Evolutionary conservation across 1,139 yeast species (phyloP).

Genomic region (Taiozyma sp.): DNA sequence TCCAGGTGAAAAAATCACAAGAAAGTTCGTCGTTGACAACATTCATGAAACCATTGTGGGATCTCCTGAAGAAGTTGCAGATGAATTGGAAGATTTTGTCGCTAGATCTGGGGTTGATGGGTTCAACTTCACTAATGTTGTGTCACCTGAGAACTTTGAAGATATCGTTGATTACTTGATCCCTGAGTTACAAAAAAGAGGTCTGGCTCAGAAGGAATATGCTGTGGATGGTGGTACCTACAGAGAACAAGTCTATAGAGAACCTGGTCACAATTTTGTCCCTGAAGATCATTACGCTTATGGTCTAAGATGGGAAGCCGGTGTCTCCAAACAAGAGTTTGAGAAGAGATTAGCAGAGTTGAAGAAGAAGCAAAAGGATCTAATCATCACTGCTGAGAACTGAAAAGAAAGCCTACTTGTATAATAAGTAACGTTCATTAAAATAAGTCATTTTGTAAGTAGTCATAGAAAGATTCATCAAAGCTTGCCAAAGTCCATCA

Average conservation of each 20-base stretch:
- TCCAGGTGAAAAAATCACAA: constrained; percentile 13
- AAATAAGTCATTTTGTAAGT: neutral
- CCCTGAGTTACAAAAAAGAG: constrained; percentile 31
- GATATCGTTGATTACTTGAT: constrained; percentile 29
- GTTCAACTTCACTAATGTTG: constrained; percentile 27
- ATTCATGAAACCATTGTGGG: constrained; percentile 5
- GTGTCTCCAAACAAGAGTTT: constrained; percentile 10
- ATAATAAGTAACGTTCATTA: neutral
- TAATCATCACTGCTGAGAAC: constrained; percentile 6
- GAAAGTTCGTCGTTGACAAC: constrained; percentile 5
- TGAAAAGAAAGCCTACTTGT: neutral
- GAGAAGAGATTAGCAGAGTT: constrained; percentile 3
- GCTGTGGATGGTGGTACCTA: constrained; percentile 22
- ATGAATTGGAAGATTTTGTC: constrained; percentile 29
- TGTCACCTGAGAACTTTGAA: constrained; percentile 30
- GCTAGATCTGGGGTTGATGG: constrained; percentile 32
- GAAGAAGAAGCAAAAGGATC: constrained; percentile 3
- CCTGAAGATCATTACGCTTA: constrained; percentile 13
- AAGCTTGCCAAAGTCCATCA: no score
- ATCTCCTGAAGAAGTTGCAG: constrained; percentile 29
- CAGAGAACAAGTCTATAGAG: constrained; percentile 11
- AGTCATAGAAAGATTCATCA: no score
- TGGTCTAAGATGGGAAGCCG: constrained; percentile 12
- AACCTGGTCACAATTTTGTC: constrained; percentile 11
- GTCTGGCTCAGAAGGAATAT: constrained; percentile 29